These are phyloP conservation scores for Gaertneriomyces sp. DNA, from an alignment of 192 early-diverging fungal species.

Conservation along the genomic window DNA sequence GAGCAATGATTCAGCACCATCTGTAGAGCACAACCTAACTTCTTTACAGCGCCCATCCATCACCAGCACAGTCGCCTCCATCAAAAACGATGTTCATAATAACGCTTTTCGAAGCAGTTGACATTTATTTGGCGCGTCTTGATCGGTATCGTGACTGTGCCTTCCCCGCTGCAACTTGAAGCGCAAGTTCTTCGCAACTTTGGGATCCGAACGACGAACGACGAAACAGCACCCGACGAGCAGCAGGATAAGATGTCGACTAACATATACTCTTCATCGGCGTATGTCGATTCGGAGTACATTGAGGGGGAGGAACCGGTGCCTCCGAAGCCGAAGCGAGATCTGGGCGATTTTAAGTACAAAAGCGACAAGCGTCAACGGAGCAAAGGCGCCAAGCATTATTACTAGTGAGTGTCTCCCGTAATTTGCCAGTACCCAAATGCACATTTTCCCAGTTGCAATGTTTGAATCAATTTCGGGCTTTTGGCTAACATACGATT, in stretches of 20 bases:
- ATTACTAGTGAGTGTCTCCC: slow-evolving; percentile 19
- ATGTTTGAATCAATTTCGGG: background rate
- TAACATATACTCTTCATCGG: slow-evolving; percentile 20
- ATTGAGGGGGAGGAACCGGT: slow-evolving; percentile 7
- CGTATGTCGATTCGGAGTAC: slow-evolving; percentile 14
- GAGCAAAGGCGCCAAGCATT: slow-evolving; percentile 15
- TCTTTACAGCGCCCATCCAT: too few relatives aligned
- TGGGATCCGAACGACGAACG: too few relatives aligned
- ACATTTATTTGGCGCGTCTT: too few relatives aligned
- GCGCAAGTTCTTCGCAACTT: too few relatives aligned
- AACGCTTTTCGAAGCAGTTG: too few relatives aligned
- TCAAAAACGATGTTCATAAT: too few relatives aligned
- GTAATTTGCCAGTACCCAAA: background rate
- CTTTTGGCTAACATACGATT: slow-evolving; percentile 1
- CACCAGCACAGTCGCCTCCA: too few relatives aligned
- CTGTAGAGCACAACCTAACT: too few relatives aligned
- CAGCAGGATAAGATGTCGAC: background rate
- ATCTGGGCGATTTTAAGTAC: slow-evolving; percentile 34
- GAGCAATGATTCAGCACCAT: too few relatives aligned
- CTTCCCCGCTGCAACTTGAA: too few relatives aligned
- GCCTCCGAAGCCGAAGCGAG: background rate
- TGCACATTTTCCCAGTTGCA: background rate
- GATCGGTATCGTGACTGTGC: too few relatives aligned
- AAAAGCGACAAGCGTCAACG: slow-evolving; percentile 1
- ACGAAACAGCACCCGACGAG: too few relatives aligned